phyloP scores from a whole-genome alignment of 2,329 filamentous ascomycete species.

The Amesomyces nigricolor region DNA sequence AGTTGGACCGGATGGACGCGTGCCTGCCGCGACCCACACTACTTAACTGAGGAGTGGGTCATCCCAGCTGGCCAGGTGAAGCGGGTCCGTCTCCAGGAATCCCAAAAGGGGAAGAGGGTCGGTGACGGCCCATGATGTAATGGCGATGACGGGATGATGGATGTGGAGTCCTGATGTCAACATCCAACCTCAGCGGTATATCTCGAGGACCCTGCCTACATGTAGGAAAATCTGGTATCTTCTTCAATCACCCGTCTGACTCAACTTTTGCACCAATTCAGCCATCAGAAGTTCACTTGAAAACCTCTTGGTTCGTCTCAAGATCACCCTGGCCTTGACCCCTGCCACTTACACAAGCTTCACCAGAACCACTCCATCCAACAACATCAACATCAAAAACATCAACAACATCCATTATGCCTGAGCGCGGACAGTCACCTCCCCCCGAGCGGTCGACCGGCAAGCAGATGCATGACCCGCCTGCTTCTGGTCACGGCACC shows the following conservation, averaged over 20 bases:
- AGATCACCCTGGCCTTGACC: too few species aligned
- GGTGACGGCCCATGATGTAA: constrained; percentile 24
- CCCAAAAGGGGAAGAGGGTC: background rate
- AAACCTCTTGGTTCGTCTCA: too few species aligned
- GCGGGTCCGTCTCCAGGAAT: background rate
- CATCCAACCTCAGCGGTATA: background rate
- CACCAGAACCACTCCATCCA: background rate
- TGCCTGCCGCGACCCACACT: background rate
- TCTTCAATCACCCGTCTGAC: background rate
- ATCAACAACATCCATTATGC: constrained; percentile 49
- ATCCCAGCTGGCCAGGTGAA: background rate
- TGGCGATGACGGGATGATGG: constrained; percentile 18
- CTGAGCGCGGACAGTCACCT: constrained; percentile 66
- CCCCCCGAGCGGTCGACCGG: constrained; percentile 62
- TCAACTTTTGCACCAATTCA: too few species aligned
- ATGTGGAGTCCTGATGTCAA: constrained; percentile 17
- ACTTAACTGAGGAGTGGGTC: background rate
- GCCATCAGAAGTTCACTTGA: background rate
- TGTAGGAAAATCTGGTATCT: too few species aligned
- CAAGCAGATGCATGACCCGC: constrained; percentile 55
- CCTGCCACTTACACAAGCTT: too few species aligned
- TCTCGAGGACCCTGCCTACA: background rate
- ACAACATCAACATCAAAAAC: background rate
- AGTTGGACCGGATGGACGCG: too few species aligned
- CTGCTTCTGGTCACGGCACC: constrained; percentile 53